Evolutionary conservation across 805 yeast species (phyloP), one percentile per base, ranked within the genome.

Genomic region (Candida lessepsii): DNA sequence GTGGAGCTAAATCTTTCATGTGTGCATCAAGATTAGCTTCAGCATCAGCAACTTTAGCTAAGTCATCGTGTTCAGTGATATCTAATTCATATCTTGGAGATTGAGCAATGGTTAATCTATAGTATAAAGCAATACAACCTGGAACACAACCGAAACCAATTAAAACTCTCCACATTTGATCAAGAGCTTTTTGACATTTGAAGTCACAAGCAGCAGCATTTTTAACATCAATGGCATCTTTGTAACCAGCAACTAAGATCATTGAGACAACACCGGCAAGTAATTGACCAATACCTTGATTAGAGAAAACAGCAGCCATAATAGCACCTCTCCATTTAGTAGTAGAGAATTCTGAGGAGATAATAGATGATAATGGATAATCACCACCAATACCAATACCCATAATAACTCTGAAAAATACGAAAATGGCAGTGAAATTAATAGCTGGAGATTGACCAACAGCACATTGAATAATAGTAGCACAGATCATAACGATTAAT

Each of bases 301-400:
- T 89, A 42, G 96, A 91, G 65, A 90, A 90, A 42, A 88, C 96
- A 20, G 96, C 95, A 59, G 86, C 89, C 96, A 88, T 88, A 54
- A 87, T 87, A 50, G 96, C 96, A 76, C 96, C 96, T 81, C 96
- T 86, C 95, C 96, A 88, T 66, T 85, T 87, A 51, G 96, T 88
- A 44, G 96, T 86, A 19, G 96, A 77, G 57, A 88, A 88, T 72
- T 88, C 96, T 43, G 96, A 83, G 8, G 96, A 83, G 50, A 88
- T 88, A 62, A 88, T 83, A n/a, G 96, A 86, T 13, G 96, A 86
- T 56, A 89, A 75, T 52, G 96, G 96, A 64, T 88, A 88, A 71
- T 88, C 96, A 76, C 96, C 96, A 72, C 96, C 96, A 54, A 88
- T 89, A 80, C 96, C 96, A 54, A 89, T 83, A 75, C 96, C 96